Conservation (phyloP, 805 yeast genomes). For the Lipomyces sp. region DNA sequence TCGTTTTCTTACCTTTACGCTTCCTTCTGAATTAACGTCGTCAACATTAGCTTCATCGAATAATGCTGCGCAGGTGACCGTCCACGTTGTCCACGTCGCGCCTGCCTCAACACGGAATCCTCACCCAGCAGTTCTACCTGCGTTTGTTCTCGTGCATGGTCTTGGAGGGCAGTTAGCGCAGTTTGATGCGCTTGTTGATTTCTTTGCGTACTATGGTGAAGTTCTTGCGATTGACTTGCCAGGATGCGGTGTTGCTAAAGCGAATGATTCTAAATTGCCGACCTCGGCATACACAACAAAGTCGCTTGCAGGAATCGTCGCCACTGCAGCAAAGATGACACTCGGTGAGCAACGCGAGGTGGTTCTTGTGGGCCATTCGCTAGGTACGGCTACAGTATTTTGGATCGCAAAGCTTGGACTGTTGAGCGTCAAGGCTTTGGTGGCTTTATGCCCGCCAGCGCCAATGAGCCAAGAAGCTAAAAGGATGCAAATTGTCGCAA, state of each 20-base stretch:
- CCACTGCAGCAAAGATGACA: slow-evolving; percentile 24
- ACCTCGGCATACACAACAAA: slow-evolving; percentile 20
- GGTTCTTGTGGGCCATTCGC: slow-evolving; percentile 65
- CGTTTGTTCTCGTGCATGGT: slow-evolving; percentile 74
- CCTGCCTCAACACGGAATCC: slow-evolving; percentile 21
- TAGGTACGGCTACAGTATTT: slow-evolving; percentile 58
- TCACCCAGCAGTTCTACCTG: slow-evolving; percentile 44
- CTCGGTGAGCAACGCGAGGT: slow-evolving; percentile 30
- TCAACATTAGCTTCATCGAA: neutral
- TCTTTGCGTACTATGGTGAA: slow-evolving; percentile 59
- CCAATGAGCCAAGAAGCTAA: slow-evolving; percentile 21
- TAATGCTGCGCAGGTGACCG: neutral
- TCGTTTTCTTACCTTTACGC: neutral
- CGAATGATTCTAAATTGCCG: slow-evolving; percentile 7
- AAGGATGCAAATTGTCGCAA: slow-evolving; percentile 30
- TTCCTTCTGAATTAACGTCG: neutral
- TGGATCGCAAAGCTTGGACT: slow-evolving; percentile 41
- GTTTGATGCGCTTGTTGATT: slow-evolving; percentile 67
- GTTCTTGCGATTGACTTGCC: slow-evolving; percentile 77
- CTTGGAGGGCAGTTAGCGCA: slow-evolving; percentile 87
- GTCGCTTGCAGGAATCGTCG: slow-evolving; percentile 16
- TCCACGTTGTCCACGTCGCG: slow-evolving; percentile 11
- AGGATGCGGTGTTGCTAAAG: slow-evolving; percentile 63
- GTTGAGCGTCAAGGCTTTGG: slow-evolving; percentile 36
- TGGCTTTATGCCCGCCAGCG: slow-evolving; percentile 40